These are phyloP conservation scores for Galeopsis tetrahit DNA, from an alignment of 257 asterid species.

Conservation along the genomic window DNA sequence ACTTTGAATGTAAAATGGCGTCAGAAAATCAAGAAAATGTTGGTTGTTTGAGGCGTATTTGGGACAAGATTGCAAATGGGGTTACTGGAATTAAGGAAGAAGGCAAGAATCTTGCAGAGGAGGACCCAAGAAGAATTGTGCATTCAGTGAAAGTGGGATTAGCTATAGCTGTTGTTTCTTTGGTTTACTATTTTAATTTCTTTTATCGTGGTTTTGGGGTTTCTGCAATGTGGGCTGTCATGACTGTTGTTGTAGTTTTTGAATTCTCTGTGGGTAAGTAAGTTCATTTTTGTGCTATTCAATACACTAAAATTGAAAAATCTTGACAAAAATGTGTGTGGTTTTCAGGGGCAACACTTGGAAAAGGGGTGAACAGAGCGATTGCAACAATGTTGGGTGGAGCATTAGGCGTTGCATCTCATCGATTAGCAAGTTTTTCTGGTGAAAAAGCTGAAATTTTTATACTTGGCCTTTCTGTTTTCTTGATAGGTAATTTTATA, in stretches of 20 bases:
- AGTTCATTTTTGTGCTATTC: neutral
- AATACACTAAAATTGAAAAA: too few species aligned
- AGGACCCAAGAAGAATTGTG: constrained; percentile 42
- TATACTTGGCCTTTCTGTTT: constrained; percentile 45
- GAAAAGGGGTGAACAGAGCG: constrained; percentile 63
- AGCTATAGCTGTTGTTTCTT: constrained; percentile 40
- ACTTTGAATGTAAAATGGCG: constrained; percentile 32
- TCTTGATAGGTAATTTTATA: constrained; percentile 46
- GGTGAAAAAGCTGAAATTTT: constrained; percentile 47
- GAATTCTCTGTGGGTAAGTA: constrained; percentile 49
- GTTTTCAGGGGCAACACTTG: constrained; percentile 67
- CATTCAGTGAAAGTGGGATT: constrained; percentile 47
- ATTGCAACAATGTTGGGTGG: constrained; percentile 58
- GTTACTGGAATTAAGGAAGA: constrained; percentile 3
- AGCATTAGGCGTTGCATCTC: constrained; percentile 51
- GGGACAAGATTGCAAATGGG: neutral
- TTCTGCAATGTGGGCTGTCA: constrained; percentile 56
- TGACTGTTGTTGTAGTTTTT: constrained; percentile 54
- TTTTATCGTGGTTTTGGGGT: constrained; percentile 47
- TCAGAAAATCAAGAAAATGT: constrained; percentile 31
- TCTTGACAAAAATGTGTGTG: neutral
- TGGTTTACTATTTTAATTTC: constrained; percentile 48
- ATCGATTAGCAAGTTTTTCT: constrained; percentile 45
- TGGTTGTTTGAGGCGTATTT: neutral
- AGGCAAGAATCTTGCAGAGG: constrained; percentile 31